Evolutionary conservation across 805 yeast genomes (phyloP).

Genomic region (Spathaspora gorwiae): DNA sequence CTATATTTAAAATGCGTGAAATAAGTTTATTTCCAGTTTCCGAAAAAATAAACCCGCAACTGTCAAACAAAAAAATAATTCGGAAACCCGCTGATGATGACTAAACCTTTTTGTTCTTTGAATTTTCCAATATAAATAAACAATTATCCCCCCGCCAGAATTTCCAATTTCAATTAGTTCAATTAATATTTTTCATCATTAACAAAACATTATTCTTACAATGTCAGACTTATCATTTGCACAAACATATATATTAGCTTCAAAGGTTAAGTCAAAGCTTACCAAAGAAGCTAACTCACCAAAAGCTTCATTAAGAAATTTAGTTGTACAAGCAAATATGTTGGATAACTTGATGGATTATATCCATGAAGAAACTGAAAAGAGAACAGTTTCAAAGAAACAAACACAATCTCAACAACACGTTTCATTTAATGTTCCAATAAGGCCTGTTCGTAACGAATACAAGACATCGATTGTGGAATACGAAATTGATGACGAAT

Average conservation of each 20-base stretch:
- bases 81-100: too few species aligned
- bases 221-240: slow-evolving; percentile 31
- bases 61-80: too few species aligned
- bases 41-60: too few species aligned
- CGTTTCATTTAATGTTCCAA: slow-evolving; percentile 11
- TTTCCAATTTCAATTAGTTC: not conserved
- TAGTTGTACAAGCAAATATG: slow-evolving; percentile 69
- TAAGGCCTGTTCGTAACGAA: not conserved
- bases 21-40: too few species aligned
- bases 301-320: slow-evolving; percentile 51
- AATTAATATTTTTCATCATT: not conserved
- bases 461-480: slow-evolving; percentile 31
- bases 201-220: too few species aligned
- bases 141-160: not conserved
- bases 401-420: slow-evolving; percentile 4
- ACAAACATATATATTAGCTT: slow-evolving; percentile 57
- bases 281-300: slow-evolving; percentile 57
- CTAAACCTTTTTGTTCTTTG: too few species aligned
- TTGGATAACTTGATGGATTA: slow-evolving; percentile 61
- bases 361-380: slow-evolving; percentile 28
- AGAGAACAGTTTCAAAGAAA: slow-evolving; percentile 13
- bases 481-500: slow-evolving; percentile 33
- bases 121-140: not conserved
- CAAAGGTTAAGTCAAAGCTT: slow-evolving; percentile 59
- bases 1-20: too few species aligned